phyloP scores from a whole-genome alignment of 208 protist genomes.

The Histomonas meleagridis region DNA sequence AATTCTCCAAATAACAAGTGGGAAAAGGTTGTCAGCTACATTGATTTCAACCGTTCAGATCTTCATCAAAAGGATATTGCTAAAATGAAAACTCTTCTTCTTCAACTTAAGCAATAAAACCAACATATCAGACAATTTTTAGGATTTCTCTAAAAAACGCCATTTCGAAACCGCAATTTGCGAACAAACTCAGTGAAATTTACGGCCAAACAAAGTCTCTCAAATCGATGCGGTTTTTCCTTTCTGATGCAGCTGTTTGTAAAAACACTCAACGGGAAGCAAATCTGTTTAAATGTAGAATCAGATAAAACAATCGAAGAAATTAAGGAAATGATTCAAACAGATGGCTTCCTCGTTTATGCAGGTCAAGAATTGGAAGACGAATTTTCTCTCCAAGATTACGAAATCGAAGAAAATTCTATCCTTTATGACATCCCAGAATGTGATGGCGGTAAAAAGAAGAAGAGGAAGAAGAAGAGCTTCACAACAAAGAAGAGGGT shows the following conservation, averaged over 20 bases:
- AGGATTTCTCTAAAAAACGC: no score
- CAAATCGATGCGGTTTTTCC: no score
- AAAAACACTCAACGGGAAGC: neutral
- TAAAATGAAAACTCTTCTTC: conserved; percentile 16
- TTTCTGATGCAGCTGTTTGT: conserved; percentile 17
- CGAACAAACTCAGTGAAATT: no score
- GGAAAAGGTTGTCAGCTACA: conserved; percentile 27
- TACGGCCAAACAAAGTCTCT: no score
- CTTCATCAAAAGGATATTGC: neutral
- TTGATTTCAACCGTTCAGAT: conserved; percentile 27
- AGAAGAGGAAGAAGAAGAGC: conserved; percentile 98
- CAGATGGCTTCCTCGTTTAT: no score
- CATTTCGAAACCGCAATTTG: no score
- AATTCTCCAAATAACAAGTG: neutral
- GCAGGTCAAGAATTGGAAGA: no score
- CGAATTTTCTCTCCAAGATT: no score
- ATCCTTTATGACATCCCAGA: conserved; percentile 73
- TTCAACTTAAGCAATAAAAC: conserved; percentile 32
- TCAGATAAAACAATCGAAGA: neutral
- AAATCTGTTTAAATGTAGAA: neutral
- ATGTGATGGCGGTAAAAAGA: conserved; percentile 80
- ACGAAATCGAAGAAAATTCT: conserved; percentile 74
- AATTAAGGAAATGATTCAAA: neutral
- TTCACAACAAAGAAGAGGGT: conserved; percentile 96
- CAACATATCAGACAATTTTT: no score